Evolutionary conservation across 164 flowering plant species (phyloP), one percentile per base, ranked within the genome.

Genomic region (Kingdonia uniflora): DNA sequence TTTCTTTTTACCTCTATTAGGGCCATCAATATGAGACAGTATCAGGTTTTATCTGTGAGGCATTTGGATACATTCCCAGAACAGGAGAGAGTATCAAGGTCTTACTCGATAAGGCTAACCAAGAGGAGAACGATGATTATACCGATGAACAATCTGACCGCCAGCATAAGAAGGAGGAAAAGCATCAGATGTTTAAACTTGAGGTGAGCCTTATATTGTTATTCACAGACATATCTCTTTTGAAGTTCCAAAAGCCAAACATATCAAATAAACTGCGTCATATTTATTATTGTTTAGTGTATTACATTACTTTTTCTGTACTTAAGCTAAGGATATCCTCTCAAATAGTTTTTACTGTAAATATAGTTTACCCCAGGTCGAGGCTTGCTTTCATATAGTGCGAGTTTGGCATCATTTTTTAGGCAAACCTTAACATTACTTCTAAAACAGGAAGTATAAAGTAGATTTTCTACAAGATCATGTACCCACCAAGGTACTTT

Each of bases 21-120:
- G 99, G 74, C 58, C 85, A 81, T 77, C 95, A 94, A 37, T 94
- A 87, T 62, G 99, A 94, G 70, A 94, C 97, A 15, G 97, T 94
- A 35, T 94, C 97, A 21, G 99, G 99, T 37, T 94, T 87, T 70
- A 64, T 89, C 21, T 94, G 96, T 56, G 96, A 89, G 64, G 80
- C 81, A 46, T 94, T 94, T 79, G 99, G 99, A 49, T 94, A 87
- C 63, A 94, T 94, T 64, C 99, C 99, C 10, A 80, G 84, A 63
- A 81, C 96, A 11, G 99, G 97, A 29, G 99, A 94, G 70, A 80
- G 71, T 64, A 79, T 90, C 29, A 79, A 83, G 66, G 81, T 94
- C 52, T 74, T 77, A n/a, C 88, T 89, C 48, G 88, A 89, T 60
- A 94, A 69, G 68, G 86, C 64, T 52, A 71, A 68, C 57, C 59